Evolutionary conservation across 495 filamentous ascomycete genomes (phyloP), one percentile per base, ranked within the genome.

Genomic region (Penicillium verhagenii): DNA sequence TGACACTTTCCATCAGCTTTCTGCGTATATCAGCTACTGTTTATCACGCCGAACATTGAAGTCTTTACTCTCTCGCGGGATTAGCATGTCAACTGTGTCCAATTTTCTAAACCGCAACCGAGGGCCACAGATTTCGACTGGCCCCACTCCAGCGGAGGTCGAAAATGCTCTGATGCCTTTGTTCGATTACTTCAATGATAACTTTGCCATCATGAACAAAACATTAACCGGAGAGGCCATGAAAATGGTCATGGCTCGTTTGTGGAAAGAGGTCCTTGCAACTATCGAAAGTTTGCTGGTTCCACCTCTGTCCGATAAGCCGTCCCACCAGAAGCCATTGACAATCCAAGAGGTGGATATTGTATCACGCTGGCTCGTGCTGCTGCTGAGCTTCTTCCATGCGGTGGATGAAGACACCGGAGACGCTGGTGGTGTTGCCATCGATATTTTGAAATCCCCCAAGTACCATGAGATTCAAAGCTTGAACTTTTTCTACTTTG

Each of bases 401-500:
- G 94, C 92, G 39, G 76, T 86, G 47, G 94, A 97, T 64, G 91
- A 94, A 59, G 81, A 85, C 52, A 90, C 87, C 11, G 93, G 94
- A 42, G 88, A 92, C 68, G 87, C 86, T 9, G 80, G 90, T 54
- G 95, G 95, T 50, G 90, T 99, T 6, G 87, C 94, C 0, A 79
- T 90, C 13, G 91, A 96, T 68, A 86, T 97, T 21, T 81, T 99
- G 61, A 95, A 92, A 72, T 94, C 89, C 50, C 90, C 94, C 59
- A 99, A 99, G 82, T 97, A 96, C 75, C 92, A 96, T 74, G 95
- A 99, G 64, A 86, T 99, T 53, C 89, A 91, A 61, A 89, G 86
- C 52, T 80, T 99, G 47, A 94, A 96, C 76, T 99, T 97, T 80
- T 97, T 97, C 81, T 97, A 99, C 75, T 93, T 93, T 68, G 93